Evolutionary conservation across 1,139 yeast species (phyloP).

Genomic region (Debaryomycetaceae sp.): DNA sequence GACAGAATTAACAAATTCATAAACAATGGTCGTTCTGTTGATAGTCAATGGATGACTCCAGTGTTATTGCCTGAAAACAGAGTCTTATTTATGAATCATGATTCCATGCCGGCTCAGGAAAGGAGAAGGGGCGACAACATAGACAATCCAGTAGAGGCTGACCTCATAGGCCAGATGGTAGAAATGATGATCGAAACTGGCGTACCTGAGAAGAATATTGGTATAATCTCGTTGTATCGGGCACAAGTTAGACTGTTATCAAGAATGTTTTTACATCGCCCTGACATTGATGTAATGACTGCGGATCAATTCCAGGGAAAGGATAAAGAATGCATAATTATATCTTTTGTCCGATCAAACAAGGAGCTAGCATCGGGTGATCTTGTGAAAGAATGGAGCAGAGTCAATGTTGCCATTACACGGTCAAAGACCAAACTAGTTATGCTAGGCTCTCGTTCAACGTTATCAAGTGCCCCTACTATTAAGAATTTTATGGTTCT

Average conservation of each 20-base stretch:
- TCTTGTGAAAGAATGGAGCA: conserved; percentile 80
- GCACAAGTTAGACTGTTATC: conserved; percentile 67
- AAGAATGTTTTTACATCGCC: conserved; percentile 34
- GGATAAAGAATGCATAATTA: conserved; percentile 85
- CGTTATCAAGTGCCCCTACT: conserved; percentile 54
- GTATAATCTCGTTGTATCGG: conserved; percentile 85
- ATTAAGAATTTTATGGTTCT: conserved; percentile 62
- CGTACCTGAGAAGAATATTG: conserved; percentile 56
- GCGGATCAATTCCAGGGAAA: conserved; percentile 97
- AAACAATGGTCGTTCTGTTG: neutral
- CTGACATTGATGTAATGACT: conserved; percentile 71
- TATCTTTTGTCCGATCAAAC: conserved; percentile 85
- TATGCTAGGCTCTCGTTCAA: conserved; percentile 71
- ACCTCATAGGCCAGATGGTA: conserved; percentile 58
- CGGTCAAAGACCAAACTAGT: conserved; percentile 83
- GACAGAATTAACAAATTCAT: conserved; percentile 13
- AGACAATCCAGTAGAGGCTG: conserved; percentile 71
- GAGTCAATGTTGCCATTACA: conserved; percentile 92
- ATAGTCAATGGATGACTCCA: conserved; percentile 29
- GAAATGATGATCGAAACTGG: conserved; percentile 61
- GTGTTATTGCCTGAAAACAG: conserved; percentile 35
- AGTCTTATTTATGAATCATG: conserved; percentile 81
- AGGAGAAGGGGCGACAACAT: conserved; percentile 58
- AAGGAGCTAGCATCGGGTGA: conserved; percentile 68
- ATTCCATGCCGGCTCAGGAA: conserved; percentile 60